These are phyloP conservation scores for Trichoderma sp. DNA, from an alignment of 2,329 filamentous ascomycete genomes.

Conservation along the genomic window DNA sequence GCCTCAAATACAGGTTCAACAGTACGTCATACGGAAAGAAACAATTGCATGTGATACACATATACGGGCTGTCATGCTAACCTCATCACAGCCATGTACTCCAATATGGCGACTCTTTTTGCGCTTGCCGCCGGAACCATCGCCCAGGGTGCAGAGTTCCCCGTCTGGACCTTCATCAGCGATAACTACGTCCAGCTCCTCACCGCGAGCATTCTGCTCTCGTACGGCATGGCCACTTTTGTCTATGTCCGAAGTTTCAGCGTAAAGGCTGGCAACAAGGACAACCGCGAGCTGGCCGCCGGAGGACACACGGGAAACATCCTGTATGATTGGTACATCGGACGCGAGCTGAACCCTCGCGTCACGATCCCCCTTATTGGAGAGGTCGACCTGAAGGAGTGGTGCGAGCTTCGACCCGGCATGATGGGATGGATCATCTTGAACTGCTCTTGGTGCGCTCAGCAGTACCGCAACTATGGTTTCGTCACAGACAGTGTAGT, in stretches of 20 bases:
- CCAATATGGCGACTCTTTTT: conserved; percentile 70
- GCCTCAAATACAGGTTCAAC: conserved; percentile 79
- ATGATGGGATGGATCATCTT: conserved; percentile 86
- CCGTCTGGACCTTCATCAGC: conserved; percentile 88
- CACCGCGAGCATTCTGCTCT: conserved; percentile 76
- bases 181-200: conserved; percentile 86
- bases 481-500: conserved; percentile 82
- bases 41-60: not conserved
- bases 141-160: conserved; percentile 74
- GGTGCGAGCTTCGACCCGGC: conserved; percentile 86
- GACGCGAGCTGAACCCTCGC: conserved; percentile 90
- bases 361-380: conserved; percentile 74
- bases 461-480: conserved; percentile 83
- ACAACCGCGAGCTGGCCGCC: conserved; percentile 73
- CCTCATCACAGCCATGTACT: conserved; percentile 61
- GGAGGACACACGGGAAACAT: conserved; percentile 81
- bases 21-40: conserved; percentile 42
- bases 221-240: conserved; percentile 69
- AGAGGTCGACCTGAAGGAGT: conserved; percentile 86
- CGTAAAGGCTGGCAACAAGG: conserved; percentile 70
- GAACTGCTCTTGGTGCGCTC: conserved; percentile 78
- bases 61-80: conserved; percentile 17
- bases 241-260: conserved; percentile 81
- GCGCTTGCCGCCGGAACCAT: conserved; percentile 71
- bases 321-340: conserved; percentile 95